phyloP scores from a whole-genome alignment of 2,329 filamentous ascomycete genomes.

The Tricladium varicosporioides region DNA sequence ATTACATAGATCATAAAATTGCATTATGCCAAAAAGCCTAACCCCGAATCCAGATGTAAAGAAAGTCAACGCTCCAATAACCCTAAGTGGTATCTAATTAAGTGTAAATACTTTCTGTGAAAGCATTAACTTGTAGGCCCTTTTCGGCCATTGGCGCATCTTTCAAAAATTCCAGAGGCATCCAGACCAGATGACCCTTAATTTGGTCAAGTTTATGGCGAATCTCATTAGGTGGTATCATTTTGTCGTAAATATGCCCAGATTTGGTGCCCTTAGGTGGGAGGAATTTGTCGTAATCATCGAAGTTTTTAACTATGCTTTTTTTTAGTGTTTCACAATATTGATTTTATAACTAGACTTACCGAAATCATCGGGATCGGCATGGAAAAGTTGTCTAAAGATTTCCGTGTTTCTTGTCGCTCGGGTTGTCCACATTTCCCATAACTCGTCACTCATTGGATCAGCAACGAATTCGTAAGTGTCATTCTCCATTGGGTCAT shows the following conservation, averaged over 20 bases:
- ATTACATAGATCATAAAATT: too few relatives aligned
- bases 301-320: constrained; percentile 71
- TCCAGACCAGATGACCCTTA: constrained; percentile 89
- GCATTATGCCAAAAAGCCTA: too few relatives aligned
- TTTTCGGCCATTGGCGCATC: constrained; percentile 86
- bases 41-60: too few relatives aligned
- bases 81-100: constrained; percentile 33
- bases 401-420: constrained; percentile 71
- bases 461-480: constrained; percentile 67
- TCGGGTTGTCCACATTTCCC: constrained; percentile 65
- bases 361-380: constrained; percentile 85
- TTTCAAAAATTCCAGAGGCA: constrained; percentile 84
- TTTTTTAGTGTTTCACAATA: not conserved
- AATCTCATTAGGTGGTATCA: constrained; percentile 70
- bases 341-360: constrained; percentile 29
- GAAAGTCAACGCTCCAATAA: too few relatives aligned
- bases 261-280: constrained; percentile 69
- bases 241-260: constrained; percentile 83
- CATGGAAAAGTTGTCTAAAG: constrained; percentile 79
- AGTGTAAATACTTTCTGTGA: constrained; percentile 85
- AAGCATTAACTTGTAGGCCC: constrained; percentile 72
- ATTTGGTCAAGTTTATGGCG: constrained; percentile 74
- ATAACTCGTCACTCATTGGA: constrained; percentile 65
- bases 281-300: constrained; percentile 82
- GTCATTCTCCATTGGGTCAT: constrained; percentile 63